Percentiles rank a stretch among this genome's conserved stretches.
Conservation (phyloP, 129 eudicot species). For the Lactuca saligna region DNA sequence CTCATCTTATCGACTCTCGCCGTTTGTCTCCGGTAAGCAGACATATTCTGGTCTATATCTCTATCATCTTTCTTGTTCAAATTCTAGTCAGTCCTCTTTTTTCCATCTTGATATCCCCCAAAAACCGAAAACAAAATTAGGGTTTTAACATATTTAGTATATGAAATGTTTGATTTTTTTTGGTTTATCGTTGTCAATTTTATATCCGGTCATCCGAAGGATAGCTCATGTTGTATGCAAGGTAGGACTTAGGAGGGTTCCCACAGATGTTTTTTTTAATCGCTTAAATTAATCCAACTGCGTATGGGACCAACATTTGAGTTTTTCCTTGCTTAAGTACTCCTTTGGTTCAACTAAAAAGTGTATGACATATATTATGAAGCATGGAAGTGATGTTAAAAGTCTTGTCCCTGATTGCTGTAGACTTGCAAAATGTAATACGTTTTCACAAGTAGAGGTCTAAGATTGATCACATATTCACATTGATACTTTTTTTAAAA, state of each 20-base stretch:
- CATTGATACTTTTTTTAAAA: not conserved
- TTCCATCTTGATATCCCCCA: not conserved
- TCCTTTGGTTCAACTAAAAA: too few relatives aligned
- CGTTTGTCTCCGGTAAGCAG: slow-evolving; percentile 16
- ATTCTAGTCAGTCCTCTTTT: not conserved
- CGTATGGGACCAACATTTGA: not conserved
- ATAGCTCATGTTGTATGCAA: not conserved
- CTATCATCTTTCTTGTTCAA: not conserved
- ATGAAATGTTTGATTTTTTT: not conserved
- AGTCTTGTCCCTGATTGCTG: not conserved
- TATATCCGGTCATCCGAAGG: not conserved
- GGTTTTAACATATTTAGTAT: slow-evolving; percentile 17
- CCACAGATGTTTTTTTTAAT: not conserved
- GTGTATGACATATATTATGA: too few relatives aligned
- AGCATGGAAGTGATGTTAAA: too few relatives aligned
- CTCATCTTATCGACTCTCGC: slow-evolving; percentile 24
- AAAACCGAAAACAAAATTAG: slow-evolving; percentile 16
- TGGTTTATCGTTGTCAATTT: not conserved
- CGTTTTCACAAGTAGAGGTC: not conserved
- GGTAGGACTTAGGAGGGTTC: not conserved
- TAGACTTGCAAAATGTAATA: not conserved
- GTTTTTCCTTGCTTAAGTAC: not conserved
- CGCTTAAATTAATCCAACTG: slow-evolving; percentile 5
- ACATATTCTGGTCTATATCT: not conserved
- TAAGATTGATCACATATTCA: too few relatives aligned